Evolutionary conservation across 225 moss, liverwort and hornwort genomes (phyloP), one percentile per base, ranked within the genome.

Genomic region (Marchantia polymorpha): DNA sequence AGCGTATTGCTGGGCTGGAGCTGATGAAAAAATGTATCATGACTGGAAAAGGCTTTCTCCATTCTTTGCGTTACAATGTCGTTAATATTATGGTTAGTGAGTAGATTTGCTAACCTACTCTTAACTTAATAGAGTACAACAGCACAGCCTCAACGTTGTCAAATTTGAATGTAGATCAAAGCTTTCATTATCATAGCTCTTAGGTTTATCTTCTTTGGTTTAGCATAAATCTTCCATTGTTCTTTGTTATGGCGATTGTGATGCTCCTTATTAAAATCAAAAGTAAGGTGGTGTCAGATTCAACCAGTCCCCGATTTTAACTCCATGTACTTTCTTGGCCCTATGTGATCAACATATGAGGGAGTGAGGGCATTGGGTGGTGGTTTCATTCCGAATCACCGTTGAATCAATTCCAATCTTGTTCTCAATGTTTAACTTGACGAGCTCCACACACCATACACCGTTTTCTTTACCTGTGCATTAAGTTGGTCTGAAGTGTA

Each of bases 1-100:
- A 83, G 86, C 77, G 72, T 78, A 81, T 83, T 83, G 83, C 86
- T 81, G 81, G 81, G 75, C 64, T 69, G 86, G 85, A 86, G 83
- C 70, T 60, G 80, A 65, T 67, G 55, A 81, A 83, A 72, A 69
- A 71, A 64, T 83, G 83, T 83, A 87, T 65, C 79, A 82, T 87
- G 81, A 82, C 65, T 71, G 83, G 75, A 67, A 84, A 87, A 83
- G 83, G 72, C 79, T 79, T 78, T 78, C 86, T 83, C 83, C 81
- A 87, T 87, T 83, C 86, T 86, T 87, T 82, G 64, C 83, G 64
- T 83, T 81, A 65, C 76, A 70, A 64, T 75, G 78, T 75, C 78
- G 69, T 77, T 71, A 69, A 54, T 25, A 63, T 73, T 82, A 63
- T 85, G 52, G 73, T 39, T 72, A 73, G 73, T 67, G 61, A 65